Evolutionary conservation across 306 rosid genomes (phyloP).

Genomic region (Astragalus glycyphyllos): DNA sequence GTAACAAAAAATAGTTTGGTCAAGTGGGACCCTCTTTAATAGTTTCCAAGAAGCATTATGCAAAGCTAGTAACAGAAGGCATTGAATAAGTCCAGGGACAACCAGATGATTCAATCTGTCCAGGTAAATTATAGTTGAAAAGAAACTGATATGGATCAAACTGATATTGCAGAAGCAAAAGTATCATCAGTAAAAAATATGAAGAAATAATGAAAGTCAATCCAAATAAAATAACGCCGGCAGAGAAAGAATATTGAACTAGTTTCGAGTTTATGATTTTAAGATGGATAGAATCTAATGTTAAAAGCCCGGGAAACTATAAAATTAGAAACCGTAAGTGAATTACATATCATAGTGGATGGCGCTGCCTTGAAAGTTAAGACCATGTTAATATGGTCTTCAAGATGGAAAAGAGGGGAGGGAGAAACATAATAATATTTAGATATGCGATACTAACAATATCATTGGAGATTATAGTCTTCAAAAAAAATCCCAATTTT

Average conservation of each 20-base stretch:
- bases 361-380: slow-evolving; percentile 18
- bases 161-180: slow-evolving; percentile 34
- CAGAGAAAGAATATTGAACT: slow-evolving; percentile 10
- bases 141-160: not conserved
- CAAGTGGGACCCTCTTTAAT: not conserved
- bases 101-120: slow-evolving; percentile 9
- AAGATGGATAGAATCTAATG: not conserved
- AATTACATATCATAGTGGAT: slow-evolving; percentile 13
- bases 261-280: slow-evolving; percentile 19
- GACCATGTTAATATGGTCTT: slow-evolving; percentile 14
- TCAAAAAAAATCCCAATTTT: no score
- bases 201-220: slow-evolving; percentile 25
- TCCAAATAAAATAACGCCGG: slow-evolving; percentile 14
- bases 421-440: slow-evolving; percentile 16
- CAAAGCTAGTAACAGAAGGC: slow-evolving; percentile 9
- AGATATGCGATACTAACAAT: slow-evolving; percentile 7
- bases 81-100: not conserved
- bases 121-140: slow-evolving; percentile 20
- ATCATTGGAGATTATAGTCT: slow-evolving; percentile 2
- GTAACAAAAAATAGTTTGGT: slow-evolving; percentile 38
- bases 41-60: slow-evolving; percentile 28
- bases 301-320: slow-evolving; percentile 7
- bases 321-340: not conserved
- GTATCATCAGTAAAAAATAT: slow-evolving; percentile 9
- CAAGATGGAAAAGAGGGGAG: slow-evolving; percentile 10